These are phyloP conservation scores for Sporothrix variecibatus DNA, from an alignment of 2,329 filamentous ascomycete species.

Conservation along the genomic window DNA sequence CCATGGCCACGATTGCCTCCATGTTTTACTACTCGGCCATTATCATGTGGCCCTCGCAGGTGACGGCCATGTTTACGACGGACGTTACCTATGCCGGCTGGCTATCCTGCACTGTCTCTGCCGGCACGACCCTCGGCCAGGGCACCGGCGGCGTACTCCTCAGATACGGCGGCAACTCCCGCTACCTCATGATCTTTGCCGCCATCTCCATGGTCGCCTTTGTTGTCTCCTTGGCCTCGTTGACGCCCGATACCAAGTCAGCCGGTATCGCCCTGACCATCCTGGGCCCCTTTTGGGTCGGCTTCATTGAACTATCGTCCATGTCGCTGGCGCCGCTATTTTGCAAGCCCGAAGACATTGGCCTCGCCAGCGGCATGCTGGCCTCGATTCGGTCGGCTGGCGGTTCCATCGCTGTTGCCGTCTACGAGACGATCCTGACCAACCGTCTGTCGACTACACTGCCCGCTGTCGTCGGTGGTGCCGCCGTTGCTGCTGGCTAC, in stretches of 20 bases:
- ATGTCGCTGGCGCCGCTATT: conserved; percentile 42
- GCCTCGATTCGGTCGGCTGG: conserved; percentile 44
- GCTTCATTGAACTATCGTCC: conserved; percentile 36
- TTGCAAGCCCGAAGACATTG: conserved; percentile 44
- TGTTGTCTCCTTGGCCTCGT: conserved; percentile 32
- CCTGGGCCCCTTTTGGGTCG: neutral
- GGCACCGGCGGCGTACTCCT: conserved; percentile 35
- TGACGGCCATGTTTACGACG: conserved; percentile 40
- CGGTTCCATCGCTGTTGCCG: conserved; percentile 39
- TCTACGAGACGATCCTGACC: conserved; percentile 40
- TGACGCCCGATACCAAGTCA: neutral
- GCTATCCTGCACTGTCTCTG: neutral
- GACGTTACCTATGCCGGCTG: conserved; percentile 42
- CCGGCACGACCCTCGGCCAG: neutral
- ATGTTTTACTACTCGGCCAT: conserved; percentile 19
- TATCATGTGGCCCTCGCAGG: conserved; percentile 37
- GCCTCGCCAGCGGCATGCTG: conserved; percentile 44
- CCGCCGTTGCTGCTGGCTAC: conserved; percentile 38
- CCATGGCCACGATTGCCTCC: conserved; percentile 8
- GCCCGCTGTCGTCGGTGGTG: conserved; percentile 27
- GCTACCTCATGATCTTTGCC: conserved; percentile 42
- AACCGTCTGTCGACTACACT: conserved; percentile 40
- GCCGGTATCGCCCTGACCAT: neutral
- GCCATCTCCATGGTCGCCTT: conserved; percentile 43
- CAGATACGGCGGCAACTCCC: conserved; percentile 40